Evolutionary conservation across 2,329 filamentous ascomycete species (phyloP).

Genomic region (Botrytis fabae): DNA sequence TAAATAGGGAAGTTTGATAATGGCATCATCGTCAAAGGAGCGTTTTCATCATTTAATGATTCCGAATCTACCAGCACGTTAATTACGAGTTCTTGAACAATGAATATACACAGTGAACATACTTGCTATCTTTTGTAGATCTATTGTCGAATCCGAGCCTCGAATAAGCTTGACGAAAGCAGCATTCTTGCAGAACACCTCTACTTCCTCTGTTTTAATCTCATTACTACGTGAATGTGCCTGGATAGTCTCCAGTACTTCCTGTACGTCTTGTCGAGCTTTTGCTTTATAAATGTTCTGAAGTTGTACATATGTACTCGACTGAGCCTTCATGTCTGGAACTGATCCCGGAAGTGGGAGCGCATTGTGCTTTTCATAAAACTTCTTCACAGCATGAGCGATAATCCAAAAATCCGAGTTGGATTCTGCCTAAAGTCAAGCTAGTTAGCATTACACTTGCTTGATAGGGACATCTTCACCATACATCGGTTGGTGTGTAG

Average conservation of each 20-base stretch:
- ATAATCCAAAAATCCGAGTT: slow-evolving; percentile 82
- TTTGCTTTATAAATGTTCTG: slow-evolving; percentile 93
- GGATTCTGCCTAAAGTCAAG: slow-evolving; percentile 46
- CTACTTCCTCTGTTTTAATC: slow-evolving; percentile 73
- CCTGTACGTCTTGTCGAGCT: slow-evolving; percentile 73
- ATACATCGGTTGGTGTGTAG: slow-evolving; percentile 57
- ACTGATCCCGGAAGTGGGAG: slow-evolving; percentile 84
- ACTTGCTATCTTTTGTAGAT: slow-evolving; percentile 36
- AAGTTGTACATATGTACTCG: slow-evolving; percentile 81
- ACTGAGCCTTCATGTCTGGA: slow-evolving; percentile 97
- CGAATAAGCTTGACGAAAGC: slow-evolving; percentile 88
- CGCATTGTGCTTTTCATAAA: slow-evolving; percentile 70
- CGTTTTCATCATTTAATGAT: slow-evolving; percentile 55
- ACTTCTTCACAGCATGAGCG: slow-evolving; percentile 73
- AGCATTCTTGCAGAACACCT: slow-evolving; percentile 93
- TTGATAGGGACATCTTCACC: slow-evolving; percentile 46
- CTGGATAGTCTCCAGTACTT: slow-evolving; percentile 69
- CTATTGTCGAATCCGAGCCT: slow-evolving; percentile 26
- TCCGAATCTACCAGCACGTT: slow-evolving; percentile 50
- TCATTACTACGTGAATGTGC: slow-evolving; percentile 49
- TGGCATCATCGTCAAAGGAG: slow-evolving; percentile 41
- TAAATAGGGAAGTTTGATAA: slow-evolving; percentile 68
- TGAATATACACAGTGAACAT: slow-evolving; percentile 20
- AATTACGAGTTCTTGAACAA: slow-evolving; percentile 29
- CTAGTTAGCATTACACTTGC: slow-evolving; percentile 26